Conservation (phyloP, 768 basidiomycete genomes). For the Lentinula aciculospora region DNA sequence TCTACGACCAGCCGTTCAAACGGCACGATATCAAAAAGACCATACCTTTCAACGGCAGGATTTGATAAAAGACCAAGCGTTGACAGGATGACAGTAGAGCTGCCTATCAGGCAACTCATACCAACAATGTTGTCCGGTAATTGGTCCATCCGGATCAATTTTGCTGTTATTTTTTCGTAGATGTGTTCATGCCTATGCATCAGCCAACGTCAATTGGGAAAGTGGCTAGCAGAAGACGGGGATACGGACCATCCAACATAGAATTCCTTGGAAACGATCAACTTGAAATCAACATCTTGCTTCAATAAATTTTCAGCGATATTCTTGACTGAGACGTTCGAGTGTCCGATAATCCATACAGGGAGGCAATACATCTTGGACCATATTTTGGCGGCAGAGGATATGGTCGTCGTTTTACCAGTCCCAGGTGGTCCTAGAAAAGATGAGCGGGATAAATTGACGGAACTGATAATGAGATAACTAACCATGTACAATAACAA, state of each 20-base stretch:
- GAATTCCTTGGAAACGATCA: constrained; percentile 44
- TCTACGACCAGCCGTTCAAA: constrained; percentile 47
- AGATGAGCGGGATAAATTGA: background rate
- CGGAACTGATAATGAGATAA: background rate
- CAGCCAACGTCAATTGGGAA: constrained; percentile 24
- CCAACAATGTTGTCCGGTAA: constrained; percentile 21
- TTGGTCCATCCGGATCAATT: constrained; percentile 36
- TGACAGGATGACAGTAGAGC: constrained; percentile 32
- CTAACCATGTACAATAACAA: constrained; percentile 36
- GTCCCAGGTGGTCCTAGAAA: constrained; percentile 43
- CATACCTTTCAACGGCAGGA: constrained; percentile 26
- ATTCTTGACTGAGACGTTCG: constrained; percentile 47
- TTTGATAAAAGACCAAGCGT: constrained; percentile 49
- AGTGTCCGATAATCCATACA: constrained; percentile 41
- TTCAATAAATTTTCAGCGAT: constrained; percentile 38
- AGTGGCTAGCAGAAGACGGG: constrained; percentile 25
- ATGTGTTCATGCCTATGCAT: constrained; percentile 48
- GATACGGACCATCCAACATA: constrained; percentile 37
- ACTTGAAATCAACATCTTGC: constrained; percentile 29
- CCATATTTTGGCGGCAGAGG: constrained; percentile 35
- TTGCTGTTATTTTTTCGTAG: constrained; percentile 26
- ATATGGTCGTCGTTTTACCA: constrained; percentile 48
- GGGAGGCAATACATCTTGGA: constrained; percentile 10
- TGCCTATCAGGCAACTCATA: constrained; percentile 21
- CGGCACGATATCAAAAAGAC: constrained; percentile 30